phyloP scores from a whole-genome alignment of 2,329 filamentous ascomycete species.

The Elsinoe australis region DNA sequence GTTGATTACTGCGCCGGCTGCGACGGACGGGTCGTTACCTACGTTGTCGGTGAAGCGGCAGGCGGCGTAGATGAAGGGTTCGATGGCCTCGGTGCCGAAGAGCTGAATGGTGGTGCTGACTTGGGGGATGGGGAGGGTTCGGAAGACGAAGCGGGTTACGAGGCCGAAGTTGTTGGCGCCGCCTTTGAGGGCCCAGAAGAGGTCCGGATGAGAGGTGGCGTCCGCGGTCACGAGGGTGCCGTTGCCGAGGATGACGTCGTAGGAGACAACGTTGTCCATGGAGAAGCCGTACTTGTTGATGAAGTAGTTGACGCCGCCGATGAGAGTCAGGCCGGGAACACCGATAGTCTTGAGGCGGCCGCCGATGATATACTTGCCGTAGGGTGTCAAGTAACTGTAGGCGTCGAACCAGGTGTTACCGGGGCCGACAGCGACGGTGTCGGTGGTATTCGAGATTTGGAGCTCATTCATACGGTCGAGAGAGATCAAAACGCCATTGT shows the following conservation, averaged over 20 bases:
- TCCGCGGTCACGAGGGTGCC: constrained; percentile 35
- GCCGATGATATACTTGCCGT: constrained; percentile 4
- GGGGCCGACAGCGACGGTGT: constrained; percentile 16
- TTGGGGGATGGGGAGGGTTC: constrained; percentile 17
- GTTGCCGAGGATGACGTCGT: constrained; percentile 23
- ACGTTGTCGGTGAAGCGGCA: background rate
- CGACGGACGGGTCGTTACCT: background rate
- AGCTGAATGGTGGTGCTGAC: background rate
- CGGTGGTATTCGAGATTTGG: constrained; percentile 13
- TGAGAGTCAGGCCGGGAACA: constrained; percentile 2
- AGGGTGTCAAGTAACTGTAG: constrained; percentile 3
- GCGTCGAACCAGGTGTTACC: constrained; percentile 9
- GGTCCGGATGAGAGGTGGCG: constrained; percentile 38
- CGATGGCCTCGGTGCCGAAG: background rate
- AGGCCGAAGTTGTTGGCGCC: constrained; percentile 42
- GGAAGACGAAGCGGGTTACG: constrained; percentile 27
- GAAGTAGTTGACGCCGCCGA: constrained; percentile 29
- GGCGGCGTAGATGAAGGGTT: background rate
- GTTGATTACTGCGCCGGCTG: background rate
- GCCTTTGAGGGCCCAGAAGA: constrained; percentile 44
- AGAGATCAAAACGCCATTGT: constrained; percentile 24
- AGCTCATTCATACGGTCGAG: constrained; percentile 15
- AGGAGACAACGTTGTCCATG: constrained; percentile 27
- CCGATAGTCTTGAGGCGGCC: constrained; percentile 8
- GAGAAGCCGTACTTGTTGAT: constrained; percentile 24